Evolutionary conservation across 139 green algal species (phyloP), one percentile per base, ranked within the genome.

Genomic region (Ettlia oleoabundans): DNA sequence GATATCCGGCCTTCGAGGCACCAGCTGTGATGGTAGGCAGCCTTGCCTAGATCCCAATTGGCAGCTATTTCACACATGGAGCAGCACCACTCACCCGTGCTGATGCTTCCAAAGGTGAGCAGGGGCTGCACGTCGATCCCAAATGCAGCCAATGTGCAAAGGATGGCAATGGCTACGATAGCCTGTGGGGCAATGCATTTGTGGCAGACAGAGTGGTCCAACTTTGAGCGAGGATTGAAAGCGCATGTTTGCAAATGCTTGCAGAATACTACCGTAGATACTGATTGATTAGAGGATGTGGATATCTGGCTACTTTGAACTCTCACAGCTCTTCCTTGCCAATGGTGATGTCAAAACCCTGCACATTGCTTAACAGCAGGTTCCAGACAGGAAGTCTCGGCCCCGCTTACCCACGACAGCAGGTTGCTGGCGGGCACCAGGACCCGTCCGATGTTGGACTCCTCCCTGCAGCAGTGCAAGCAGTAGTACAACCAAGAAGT

Each of bases 121-220:
- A 81, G 55, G 5, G 83, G 83, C 65, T 64, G 58, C 19, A 84
- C 52, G 61, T 87, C 63, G 32, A 87, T n/a, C 35, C 83, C 83
- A 71, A 84, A 62, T 21, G 78, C 66, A 2, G 53, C 40, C 37
- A 87, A 8, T 5, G 76, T 64, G 18, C 37, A 53, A 8, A 87
- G 28, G 35, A 26, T 19, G 6, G 83, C 53, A 9, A 22, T 38
- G 3, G 42, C 19, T 0, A 84, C 76, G 33, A 83, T 84, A 42
- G n/a, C 40, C 75, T 81, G 75, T 15, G 32, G 43, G 65, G 70
- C 28, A 26, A 35, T 40, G 26, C 26, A 35, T 3, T 15, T 15
- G 15, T 10, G 13, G 47, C 13, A 58, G 47, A 15, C 15, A 15
- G 13, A 58, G 15, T 10, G 15, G 47, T 58, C 13, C 10, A 58